phyloP scores from a whole-genome alignment of 495 filamentous ascomycete species.

The Penicillium desertorum region DNA sequence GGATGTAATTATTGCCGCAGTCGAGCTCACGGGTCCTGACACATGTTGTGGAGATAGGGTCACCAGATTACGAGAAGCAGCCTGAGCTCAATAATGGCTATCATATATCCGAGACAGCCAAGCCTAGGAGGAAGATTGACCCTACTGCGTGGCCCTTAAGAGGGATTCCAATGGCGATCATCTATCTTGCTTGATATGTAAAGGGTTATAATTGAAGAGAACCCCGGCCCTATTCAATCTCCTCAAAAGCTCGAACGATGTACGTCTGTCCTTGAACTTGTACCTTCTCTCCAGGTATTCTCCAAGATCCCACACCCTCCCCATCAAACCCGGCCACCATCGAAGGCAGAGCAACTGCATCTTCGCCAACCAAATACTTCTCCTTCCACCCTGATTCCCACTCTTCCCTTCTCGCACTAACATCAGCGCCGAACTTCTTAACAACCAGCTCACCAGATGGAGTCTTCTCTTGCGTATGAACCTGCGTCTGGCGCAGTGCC shows the following conservation, averaged over 20 bases:
- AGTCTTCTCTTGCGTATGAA: conserved; percentile 14
- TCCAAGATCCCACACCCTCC: conserved; percentile 18
- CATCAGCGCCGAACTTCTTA: conserved; percentile 30
- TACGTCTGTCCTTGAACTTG: conserved; percentile 29
- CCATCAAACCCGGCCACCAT: conserved; percentile 25
- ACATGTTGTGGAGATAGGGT: too few relatives aligned
- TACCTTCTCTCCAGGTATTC: conserved; percentile 27
- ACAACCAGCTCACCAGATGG: conserved; percentile 22
- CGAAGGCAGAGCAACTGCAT: conserved; percentile 27
- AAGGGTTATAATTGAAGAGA: not conserved
- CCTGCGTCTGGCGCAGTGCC: conserved; percentile 36
- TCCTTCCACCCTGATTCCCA: conserved; percentile 31
- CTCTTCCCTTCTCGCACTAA: conserved; percentile 42
- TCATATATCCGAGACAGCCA: too few relatives aligned
- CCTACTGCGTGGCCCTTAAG: too few relatives aligned
- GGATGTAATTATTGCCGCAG: not conserved
- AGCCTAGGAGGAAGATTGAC: too few relatives aligned
- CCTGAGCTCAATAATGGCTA: too few relatives aligned
- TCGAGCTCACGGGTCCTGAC: too few relatives aligned
- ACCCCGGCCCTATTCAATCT: conserved; percentile 9
- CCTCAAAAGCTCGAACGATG: conserved; percentile 40
- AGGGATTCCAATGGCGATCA: too few relatives aligned
- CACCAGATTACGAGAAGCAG: too few relatives aligned
- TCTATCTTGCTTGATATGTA: not conserved
- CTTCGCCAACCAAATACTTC: conserved; percentile 31